Base-by-base conservation (phyloP, 179 eudicot genomes). In the Beta macrorhiza region DNA sequence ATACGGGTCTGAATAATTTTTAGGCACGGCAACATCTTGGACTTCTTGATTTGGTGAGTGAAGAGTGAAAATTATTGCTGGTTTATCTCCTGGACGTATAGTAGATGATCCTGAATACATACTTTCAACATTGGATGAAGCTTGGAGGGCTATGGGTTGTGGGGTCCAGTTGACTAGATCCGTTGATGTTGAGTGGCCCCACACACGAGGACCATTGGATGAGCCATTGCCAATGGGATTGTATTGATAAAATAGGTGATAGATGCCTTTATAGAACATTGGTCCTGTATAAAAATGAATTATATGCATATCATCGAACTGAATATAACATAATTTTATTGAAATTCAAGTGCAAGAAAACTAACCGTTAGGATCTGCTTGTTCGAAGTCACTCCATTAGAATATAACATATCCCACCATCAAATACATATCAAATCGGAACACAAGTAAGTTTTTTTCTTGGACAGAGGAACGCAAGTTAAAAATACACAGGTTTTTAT, bases 81-180 rank as follows among this genome's bases (percentile, higher is more conserved):
- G 92, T 53, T 65, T 85, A 73, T 61, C 76, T 0, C 86, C 82
- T 0, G 87, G 86, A 17, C 89, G 80, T 42, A 91, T 78, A 7
- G 94, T 90, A 42, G 85, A 76, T 0, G 94, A 91, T 0, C 94
- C 94, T 1, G 91, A 87, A 85, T 86, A 88, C 7, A 88, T 86
- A 0, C 93, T 89, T n/a, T 76, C 71, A 59, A 67, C 58, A 71
- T 88, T 90, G 10, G 84, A 82, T 5, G 85, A 3, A 0, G 92
- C 88, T 58, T 68, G 65, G 29, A 92, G 81, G 69, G 92, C 90
- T 5, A 77, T 53, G 1, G 86, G 84, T 13, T 87, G 86, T 8
- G 85, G 86, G n/a, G 82, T 61, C 97, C 97, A 92, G 70, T 92
- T 92, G 6, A 92, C 75, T 0, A 91, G 83, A 72, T 92, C 97